Evolutionary conservation across 805 yeast species (phyloP).

Genomic region (Candida multigemmis): DNA sequence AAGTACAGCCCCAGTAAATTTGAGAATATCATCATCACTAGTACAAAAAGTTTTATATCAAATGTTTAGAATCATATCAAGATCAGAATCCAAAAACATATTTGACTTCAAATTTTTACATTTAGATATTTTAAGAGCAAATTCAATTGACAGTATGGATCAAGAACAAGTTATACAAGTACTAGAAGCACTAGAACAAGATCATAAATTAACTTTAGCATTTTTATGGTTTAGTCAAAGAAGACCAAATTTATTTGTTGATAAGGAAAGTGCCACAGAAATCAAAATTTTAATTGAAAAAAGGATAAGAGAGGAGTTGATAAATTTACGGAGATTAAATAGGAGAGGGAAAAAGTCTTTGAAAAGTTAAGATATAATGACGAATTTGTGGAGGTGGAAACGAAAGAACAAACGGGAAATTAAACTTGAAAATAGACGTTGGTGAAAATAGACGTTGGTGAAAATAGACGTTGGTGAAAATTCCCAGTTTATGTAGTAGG

Average conservation of each 20-base stretch:
- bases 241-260: conserved; percentile 75
- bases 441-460: too few relatives aligned
- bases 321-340: conserved; percentile 16
- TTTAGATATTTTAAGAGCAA: conserved; percentile 10
- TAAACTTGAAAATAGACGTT: too few relatives aligned
- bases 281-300: conserved; percentile 63
- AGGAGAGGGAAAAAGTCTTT: too few relatives aligned
- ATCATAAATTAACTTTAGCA: conserved; percentile 58
- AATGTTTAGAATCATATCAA: too few relatives aligned
- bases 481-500: too few relatives aligned
- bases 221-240: conserved; percentile 84
- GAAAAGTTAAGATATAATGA: too few relatives aligned
- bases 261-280: conserved; percentile 63
- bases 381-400: too few relatives aligned
- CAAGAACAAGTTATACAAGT: conserved; percentile 1
- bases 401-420: too few relatives aligned
- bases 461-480: too few relatives aligned
- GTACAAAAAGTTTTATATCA: too few relatives aligned
- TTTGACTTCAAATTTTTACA: conserved; percentile 39
- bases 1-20: conserved; percentile 52
- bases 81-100: conserved; percentile 44
- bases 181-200: conserved; percentile 39
- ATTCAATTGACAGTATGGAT: not conserved
- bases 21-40: conserved; percentile 45
- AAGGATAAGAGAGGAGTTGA: conserved; percentile 42